Conservation (phyloP, 2,329 filamentous ascomycete genomes). For the Phyllosticta capitalensis region DNA sequence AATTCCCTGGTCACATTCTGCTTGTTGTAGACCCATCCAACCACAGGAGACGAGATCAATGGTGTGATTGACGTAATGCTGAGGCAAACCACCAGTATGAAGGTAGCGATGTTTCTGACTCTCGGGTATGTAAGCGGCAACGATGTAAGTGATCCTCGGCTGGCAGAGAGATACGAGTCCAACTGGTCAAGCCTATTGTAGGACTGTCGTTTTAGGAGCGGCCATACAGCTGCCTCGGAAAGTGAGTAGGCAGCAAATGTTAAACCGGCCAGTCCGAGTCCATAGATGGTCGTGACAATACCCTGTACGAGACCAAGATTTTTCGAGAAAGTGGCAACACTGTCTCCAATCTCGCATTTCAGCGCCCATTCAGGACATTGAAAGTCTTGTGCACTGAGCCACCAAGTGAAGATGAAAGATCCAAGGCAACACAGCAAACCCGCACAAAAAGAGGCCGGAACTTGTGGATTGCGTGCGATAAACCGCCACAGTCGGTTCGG, state of each 20-base stretch:
- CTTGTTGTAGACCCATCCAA: constrained; percentile 6
- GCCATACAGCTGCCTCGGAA: constrained; percentile 13
- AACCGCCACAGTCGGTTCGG: background rate
- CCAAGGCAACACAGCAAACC: background rate
- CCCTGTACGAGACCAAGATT: constrained; percentile 9
- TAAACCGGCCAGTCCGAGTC: constrained; percentile 8
- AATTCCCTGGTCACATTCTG: background rate
- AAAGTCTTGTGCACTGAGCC: constrained; percentile 17
- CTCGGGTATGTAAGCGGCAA: background rate
- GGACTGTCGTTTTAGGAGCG: constrained; percentile 5
- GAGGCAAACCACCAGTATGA: constrained; percentile 3
- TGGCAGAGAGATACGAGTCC: background rate
- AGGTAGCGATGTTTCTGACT: background rate
- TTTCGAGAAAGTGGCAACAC: background rate
- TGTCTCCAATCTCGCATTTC: background rate
- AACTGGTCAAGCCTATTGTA: constrained; percentile 4
- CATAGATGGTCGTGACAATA: constrained; percentile 9
- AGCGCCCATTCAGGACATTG: constrained; percentile 8
- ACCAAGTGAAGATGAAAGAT: constrained; percentile 13
- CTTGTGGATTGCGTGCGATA: background rate
- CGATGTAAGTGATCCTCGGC: constrained; percentile 6
- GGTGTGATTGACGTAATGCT: constrained; percentile 1
- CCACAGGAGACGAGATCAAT: background rate
- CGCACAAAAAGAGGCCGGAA: background rate
- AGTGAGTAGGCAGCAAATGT: constrained; percentile 10